phyloP scores from a whole-genome alignment of 2,329 filamentous ascomycete genomes.

The Xylariaceae sp. region DNA sequence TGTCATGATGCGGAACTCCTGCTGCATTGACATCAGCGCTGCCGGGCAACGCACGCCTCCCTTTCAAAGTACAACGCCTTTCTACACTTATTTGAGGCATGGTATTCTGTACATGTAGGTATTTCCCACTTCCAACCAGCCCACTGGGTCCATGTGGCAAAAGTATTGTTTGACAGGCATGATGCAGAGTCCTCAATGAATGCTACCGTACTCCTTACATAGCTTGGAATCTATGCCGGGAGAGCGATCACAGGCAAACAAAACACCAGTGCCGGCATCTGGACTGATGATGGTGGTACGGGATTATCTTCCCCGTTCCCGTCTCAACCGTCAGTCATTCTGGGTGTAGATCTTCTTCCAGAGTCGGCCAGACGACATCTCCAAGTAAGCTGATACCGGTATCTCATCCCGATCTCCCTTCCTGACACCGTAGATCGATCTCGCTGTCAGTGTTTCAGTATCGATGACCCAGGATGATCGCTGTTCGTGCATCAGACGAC shows the following conservation, averaged over 20 bases:
- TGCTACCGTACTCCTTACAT: no score
- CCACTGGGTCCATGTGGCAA: constrained; percentile 8
- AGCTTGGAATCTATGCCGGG: not conserved
- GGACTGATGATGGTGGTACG: not conserved
- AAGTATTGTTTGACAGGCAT: constrained; percentile 4
- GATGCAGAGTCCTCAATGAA: not conserved
- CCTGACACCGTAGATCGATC: not conserved
- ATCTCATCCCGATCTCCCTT: constrained; percentile 4
- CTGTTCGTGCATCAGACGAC: constrained; percentile 15
- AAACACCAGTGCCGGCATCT: not conserved
- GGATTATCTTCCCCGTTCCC: not conserved
- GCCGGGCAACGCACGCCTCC: constrained; percentile 6
- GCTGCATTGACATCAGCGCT: constrained; percentile 7
- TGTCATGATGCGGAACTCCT: constrained; percentile 24
- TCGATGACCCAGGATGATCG: constrained; percentile 17
- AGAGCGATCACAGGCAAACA: constrained; percentile 4
- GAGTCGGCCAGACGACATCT: not conserved
- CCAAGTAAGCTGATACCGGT: constrained; percentile 2
- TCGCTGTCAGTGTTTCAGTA: constrained; percentile 7
- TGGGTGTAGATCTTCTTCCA: not conserved
- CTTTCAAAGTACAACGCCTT: not conserved
- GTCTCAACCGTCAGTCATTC: not conserved
- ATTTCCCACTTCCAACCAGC: constrained; percentile 4
- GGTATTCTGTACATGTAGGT: not conserved
- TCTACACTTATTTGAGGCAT: no score